These are phyloP conservation scores for Diddensiella transvaalensis DNA, from an alignment of 805 yeast genomes.

Conservation along the genomic window DNA sequence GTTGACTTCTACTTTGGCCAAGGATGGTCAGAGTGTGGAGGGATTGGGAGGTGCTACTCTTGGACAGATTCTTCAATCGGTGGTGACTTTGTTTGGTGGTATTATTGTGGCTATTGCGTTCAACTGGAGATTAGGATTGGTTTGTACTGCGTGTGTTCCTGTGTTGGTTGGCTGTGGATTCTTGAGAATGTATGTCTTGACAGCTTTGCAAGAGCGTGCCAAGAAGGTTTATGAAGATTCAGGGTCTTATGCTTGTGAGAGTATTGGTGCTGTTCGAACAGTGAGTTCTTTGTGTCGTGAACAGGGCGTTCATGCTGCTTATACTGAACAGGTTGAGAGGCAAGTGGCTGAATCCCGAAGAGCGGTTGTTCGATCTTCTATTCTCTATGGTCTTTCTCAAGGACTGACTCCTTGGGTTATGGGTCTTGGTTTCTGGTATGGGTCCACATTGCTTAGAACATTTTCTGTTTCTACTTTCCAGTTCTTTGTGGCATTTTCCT, in stretches of 20 bases:
- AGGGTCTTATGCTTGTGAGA: conserved; percentile 40
- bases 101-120: conserved; percentile 37
- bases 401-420: conserved; percentile 39
- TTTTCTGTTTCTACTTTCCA: conserved; percentile 30
- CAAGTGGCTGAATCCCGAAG: conserved; percentile 32
- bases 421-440: conserved; percentile 44
- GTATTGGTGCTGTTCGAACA: conserved; percentile 38
- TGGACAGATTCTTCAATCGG: conserved; percentile 37
- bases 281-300: conserved; percentile 42
- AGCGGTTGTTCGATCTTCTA: conserved; percentile 31
- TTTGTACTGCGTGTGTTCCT: conserved; percentile 38
- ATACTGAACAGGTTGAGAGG: conserved; percentile 27
- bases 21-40: conserved; percentile 39
- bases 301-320: conserved; percentile 34
- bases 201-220: conserved; percentile 35
- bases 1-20: conserved; percentile 36
- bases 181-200: conserved; percentile 35
- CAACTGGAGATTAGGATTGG: conserved; percentile 40
- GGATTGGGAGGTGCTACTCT: conserved; percentile 41
- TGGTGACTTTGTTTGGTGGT: conserved; percentile 39
- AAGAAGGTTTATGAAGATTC: conserved; percentile 37
- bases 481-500: conserved; percentile 39
- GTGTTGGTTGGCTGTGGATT: conserved; percentile 40
- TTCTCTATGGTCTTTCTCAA: conserved; percentile 38
- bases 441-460: conserved; percentile 35